Percentiles rank a stretch among this genome's conserved stretches.
phyloP scores from a whole-genome alignment of 441 rosid species.

The Melastoma candidum region DNA sequence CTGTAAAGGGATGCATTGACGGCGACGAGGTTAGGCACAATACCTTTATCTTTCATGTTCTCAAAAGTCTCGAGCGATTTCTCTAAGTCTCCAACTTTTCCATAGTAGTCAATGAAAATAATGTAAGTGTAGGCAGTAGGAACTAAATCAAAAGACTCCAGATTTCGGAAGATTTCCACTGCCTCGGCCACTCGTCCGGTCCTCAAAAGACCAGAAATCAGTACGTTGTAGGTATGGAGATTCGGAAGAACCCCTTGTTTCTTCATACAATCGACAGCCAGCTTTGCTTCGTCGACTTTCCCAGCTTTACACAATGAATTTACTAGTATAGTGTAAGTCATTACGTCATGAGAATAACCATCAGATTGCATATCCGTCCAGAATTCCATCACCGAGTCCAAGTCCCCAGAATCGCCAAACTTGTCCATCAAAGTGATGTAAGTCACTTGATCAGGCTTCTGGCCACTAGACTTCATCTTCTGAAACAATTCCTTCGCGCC shows the following conservation, averaged over 20 bases:
- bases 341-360: conserved; percentile 77
- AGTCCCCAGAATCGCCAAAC: conserved; percentile 59
- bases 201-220: conserved; percentile 74
- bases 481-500: conserved; percentile 50
- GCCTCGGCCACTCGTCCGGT: conserved; percentile 53
- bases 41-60: conserved; percentile 66
- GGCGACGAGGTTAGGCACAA: conserved; percentile 77
- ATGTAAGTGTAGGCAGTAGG: conserved; percentile 71
- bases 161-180: conserved; percentile 35
- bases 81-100: conserved; percentile 54
- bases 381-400: conserved; percentile 52
- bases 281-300: conserved; percentile 55
- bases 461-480: conserved; percentile 67
- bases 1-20: conserved; percentile 83
- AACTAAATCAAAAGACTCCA: conserved; percentile 56
- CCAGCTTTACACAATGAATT: conserved; percentile 67
- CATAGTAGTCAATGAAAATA: conserved; percentile 84
- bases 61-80: conserved; percentile 77
- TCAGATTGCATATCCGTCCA: conserved; percentile 86
- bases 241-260: conserved; percentile 54
- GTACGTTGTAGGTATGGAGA: conserved; percentile 72
- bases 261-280: conserved; percentile 57
- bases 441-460: conserved; percentile 78
- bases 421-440: conserved; percentile 78
- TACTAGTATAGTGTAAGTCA: conserved; percentile 67